Conservation (phyloP, 2,329 filamentous ascomycete species). For the Pleurostoma richardsiae region DNA sequence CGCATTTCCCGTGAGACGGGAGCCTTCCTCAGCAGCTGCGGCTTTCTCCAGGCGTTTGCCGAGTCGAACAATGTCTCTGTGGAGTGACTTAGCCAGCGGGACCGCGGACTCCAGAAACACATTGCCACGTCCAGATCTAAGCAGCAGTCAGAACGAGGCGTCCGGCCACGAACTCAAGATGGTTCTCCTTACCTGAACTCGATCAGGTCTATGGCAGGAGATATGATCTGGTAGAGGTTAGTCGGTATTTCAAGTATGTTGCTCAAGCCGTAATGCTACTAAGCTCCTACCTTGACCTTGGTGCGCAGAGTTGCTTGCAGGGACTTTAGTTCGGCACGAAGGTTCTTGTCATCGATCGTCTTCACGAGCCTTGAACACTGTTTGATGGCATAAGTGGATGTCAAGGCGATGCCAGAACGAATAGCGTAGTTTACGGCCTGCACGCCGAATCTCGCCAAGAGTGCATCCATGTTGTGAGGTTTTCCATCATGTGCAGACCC, state of each 20-base stretch:
- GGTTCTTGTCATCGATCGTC: conserved; percentile 66
- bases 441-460: conserved; percentile 45
- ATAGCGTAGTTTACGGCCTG: conserved; percentile 94
- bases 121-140: conserved; percentile 48
- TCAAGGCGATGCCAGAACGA: conserved; percentile 78
- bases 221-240: conserved; percentile 59
- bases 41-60: conserved; percentile 70
- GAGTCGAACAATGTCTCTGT: conserved; percentile 76
- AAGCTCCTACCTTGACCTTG: conserved; percentile 67
- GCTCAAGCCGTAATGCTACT: conserved; percentile 12
- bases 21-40: conserved; percentile 56
- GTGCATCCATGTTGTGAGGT: conserved; percentile 61
- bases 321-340: conserved; percentile 61
- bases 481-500: too few relatives aligned
- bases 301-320: conserved; percentile 72
- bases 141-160: conserved; percentile 13
- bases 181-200: conserved; percentile 64
- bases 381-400: conserved; percentile 76
- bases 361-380: conserved; percentile 76
- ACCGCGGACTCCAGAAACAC: conserved; percentile 75
- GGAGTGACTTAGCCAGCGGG: conserved; percentile 73
- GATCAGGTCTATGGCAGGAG: conserved; percentile 86
- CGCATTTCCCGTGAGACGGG: conserved; percentile 33
- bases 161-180: neutral
- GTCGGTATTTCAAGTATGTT: neutral